A percentile compares a stretch with the other conserved stretches of the same genome.
Evolutionary conservation across 2,329 filamentous ascomycete species (phyloP).

Genomic region (Fusarium concolor): DNA sequence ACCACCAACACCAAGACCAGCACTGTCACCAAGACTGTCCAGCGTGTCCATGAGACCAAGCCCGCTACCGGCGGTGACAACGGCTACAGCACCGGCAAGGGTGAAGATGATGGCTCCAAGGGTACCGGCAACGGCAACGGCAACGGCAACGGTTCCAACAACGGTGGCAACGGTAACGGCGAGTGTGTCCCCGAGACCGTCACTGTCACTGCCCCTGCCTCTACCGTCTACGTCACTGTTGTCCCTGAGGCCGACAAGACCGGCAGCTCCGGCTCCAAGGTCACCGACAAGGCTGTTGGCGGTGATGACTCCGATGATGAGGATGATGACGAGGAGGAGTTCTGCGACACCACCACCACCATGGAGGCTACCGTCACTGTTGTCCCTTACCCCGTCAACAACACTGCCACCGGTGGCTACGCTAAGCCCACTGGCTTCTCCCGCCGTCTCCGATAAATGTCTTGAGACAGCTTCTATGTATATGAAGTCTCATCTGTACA

Average conservation of each 20-base stretch:
- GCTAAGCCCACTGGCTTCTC: slow-evolving; percentile 53
- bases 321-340: slow-evolving; percentile 33
- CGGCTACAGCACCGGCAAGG: slow-evolving; percentile 32
- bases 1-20: slow-evolving; percentile 53
- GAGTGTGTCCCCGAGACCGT: slow-evolving; percentile 45
- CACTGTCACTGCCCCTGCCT: slow-evolving; percentile 49
- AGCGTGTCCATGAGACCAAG: slow-evolving; percentile 42
- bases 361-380: slow-evolving; percentile 51
- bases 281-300: slow-evolving; percentile 34
- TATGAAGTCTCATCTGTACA: slow-evolving; percentile 42
- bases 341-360: slow-evolving; percentile 45
- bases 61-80: slow-evolving; percentile 37
- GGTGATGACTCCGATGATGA: slow-evolving; percentile 31
- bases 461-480: slow-evolving; percentile 26
- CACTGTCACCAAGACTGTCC: slow-evolving; percentile 53
- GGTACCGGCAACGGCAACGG: slow-evolving; percentile 8
- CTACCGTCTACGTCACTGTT: slow-evolving; percentile 54
- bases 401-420: slow-evolving; percentile 52
- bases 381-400: slow-evolving; percentile 57
- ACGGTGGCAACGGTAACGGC: slow-evolving; percentile 8
- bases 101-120: slow-evolving; percentile 25
- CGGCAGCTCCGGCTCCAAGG: slow-evolving; percentile 33
- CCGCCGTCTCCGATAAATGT: slow-evolving; percentile 50
- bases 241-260: slow-evolving; percentile 39
- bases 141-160: slow-evolving; percentile 24